phyloP scores from a whole-genome alignment of 1,284 basidiomycete species.

The Xerocomus nothofagi region DNA sequence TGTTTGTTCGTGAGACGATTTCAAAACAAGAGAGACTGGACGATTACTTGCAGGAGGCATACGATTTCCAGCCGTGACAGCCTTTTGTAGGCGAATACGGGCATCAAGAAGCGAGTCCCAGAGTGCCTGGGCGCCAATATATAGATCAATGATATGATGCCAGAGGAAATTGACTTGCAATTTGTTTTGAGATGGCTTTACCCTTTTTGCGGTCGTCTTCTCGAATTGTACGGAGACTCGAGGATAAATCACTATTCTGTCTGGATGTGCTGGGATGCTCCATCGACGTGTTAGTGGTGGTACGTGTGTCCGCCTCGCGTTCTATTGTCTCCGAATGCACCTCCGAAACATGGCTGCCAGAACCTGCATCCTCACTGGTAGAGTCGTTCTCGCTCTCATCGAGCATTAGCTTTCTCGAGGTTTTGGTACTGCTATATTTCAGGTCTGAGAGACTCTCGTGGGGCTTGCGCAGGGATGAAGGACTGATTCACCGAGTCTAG shows the following conservation, averaged over 20 bases:
- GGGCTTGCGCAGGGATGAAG: conserved; percentile 65
- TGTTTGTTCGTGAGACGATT: conserved; percentile 25
- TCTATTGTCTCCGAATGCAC: conserved; percentile 29
- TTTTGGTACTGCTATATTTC: conserved; percentile 74
- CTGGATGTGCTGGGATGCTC: conserved; percentile 12
- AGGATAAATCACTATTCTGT: conserved; percentile 51
- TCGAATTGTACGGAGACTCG: conserved; percentile 55
- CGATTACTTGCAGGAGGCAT: conserved; percentile 51
- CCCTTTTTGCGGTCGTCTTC: conserved; percentile 76
- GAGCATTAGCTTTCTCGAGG: conserved; percentile 59
- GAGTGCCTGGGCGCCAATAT: conserved; percentile 52
- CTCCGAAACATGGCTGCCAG: conserved; percentile 16
- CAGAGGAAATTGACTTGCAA: conserved; percentile 50
- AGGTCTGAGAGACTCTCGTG: conserved; percentile 63
- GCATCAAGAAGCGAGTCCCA: conserved; percentile 87
- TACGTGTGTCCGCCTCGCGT: not conserved
- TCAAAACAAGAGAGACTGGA: conserved; percentile 16
- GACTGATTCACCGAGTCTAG: conserved; percentile 42
- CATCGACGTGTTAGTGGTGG: not conserved
- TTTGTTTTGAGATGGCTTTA: conserved; percentile 77
- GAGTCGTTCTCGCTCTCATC: conserved; percentile 42
- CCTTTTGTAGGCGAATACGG: conserved; percentile 88
- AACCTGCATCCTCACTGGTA: conserved; percentile 21
- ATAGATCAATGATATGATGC: conserved; percentile 6
- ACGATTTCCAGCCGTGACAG: conserved; percentile 60